Base-by-base conservation (phyloP, 2,329 filamentous ascomycete genomes). In the Didymella segeticola region DNA sequence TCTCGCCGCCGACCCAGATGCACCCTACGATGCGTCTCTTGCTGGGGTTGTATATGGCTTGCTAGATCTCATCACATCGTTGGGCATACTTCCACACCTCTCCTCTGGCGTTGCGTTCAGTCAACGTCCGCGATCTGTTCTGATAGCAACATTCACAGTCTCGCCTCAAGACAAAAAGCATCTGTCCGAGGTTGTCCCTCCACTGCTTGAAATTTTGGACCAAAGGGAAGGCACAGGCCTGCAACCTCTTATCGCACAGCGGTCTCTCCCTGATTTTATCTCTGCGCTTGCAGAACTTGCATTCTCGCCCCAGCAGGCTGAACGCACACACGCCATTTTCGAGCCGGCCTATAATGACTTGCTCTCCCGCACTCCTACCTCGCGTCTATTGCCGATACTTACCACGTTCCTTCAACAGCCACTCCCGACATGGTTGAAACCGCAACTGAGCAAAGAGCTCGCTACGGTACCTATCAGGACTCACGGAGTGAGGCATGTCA, bases 331-430 rank as follows among this genome's bases (percentile, higher is more conserved):
- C 22, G 33, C 17, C 2, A 57, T 29, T n/a, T 72, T 64, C 19
- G 22, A 43, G 34, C 36, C 58, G n/a, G 17, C 50, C 1, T 74
- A 67, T 53, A 30, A 61, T 19, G 56, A 51, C 1, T 37, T 63
- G 3, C 45, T 72, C n/a, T 14, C 22, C 10, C 45, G 72, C 6
- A 77, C 71, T 5, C 78, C 79, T 14, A 80, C 81, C 26, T 83
- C 83, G 63, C 79, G 77, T 23, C 78, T 90, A 8, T 75, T 90
- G 19, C 84, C 83, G 8, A 79, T 84, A 4, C 72, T 91, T 36
- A 89, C 86, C 55, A 78, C 82, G 15, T 77, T 89, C 17, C 82
- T 89, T 27, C 85, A 88, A 56, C 86, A 87, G 10, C 80, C 81
- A 50, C 79, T 83, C 14, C 85, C 86, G 10, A 61, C 72, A 68